Base-by-base conservation (phyloP, 2,329 filamentous ascomycete genomes). In the Scytalidium lignicola region DNA sequence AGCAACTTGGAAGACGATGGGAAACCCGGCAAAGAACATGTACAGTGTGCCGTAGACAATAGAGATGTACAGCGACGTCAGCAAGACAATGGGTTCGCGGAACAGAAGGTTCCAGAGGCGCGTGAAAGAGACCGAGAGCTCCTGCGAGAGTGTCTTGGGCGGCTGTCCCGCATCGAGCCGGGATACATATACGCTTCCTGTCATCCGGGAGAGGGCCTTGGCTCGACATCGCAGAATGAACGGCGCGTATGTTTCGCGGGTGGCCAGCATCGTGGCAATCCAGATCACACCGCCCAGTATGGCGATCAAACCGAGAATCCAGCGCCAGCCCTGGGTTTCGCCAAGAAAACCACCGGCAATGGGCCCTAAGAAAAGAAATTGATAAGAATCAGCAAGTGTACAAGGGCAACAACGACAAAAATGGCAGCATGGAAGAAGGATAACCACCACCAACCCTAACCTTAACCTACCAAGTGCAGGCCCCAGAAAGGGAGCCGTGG, bases 51-150 rank as follows among this genome's bases (percentile, higher is more conserved):
- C 84, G 65, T 88, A 88, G 9, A 91, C 74, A 1, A 92, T 85
- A 2, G 82, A 85, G 85, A 93, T 90, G 74, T 95, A 95, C 2
- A 95, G 58, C 1, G 85, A 82, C 61, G 95, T 85, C 61, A 92
- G 79, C 56, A 95, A 79, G 41, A 93, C 88, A 60, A 96, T 95
- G 23, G 87, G 82, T 67, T 95, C 90, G 87, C 58, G 73, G 63
- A 95, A 93, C 0, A 96, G 76, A 0, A 95, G 79, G 1, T 84
- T 88, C 91, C 91, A 96, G n/a, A 85, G 85, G 65, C 96, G 96
- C 1, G 88, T 79, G 1, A 90, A 83, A 92, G 4, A 95, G 71
- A 5, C 85, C 88, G 71, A 96, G 96, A 69, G 80, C 88, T 56
- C 70, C 59, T 13, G 70, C 64, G n/a, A 73, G 71, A 58, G 75